Evolutionary conservation across 1,284 basidiomycete species (phyloP).

Genomic region (Heterobasidion irregulare): DNA sequence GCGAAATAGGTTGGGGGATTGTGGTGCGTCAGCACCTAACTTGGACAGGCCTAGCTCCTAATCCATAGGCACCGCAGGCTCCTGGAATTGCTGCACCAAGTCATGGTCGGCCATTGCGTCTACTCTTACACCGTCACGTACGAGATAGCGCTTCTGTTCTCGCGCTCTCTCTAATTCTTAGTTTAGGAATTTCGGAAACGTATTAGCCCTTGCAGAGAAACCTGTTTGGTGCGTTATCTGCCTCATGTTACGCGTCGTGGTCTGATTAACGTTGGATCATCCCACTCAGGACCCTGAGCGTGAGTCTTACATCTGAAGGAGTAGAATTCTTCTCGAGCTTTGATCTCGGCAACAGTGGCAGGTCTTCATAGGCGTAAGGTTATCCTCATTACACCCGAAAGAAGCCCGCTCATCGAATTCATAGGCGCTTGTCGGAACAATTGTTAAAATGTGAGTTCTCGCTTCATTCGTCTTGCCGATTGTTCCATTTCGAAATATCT

Average conservation of each 20-base stretch:
- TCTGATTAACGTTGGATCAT: no score
- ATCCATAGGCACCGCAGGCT: conserved; percentile 24
- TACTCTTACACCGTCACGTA: conserved; percentile 50
- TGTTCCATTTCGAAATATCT: neutral
- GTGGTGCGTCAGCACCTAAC: conserved; percentile 26
- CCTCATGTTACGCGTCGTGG: neutral
- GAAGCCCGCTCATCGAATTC: neutral
- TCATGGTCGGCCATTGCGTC: conserved; percentile 44
- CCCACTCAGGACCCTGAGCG: conserved; percentile 6
- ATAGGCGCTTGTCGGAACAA: conserved; percentile 47
- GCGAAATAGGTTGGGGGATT: conserved; percentile 27
- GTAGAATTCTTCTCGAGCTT: neutral
- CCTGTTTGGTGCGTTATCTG: conserved; percentile 36
- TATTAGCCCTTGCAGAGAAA: conserved; percentile 28
- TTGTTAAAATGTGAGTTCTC: conserved; percentile 52
- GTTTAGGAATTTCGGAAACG: conserved; percentile 38
- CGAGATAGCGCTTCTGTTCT: conserved; percentile 11
- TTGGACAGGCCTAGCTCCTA: conserved; percentile 2
- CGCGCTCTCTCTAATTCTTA: neutral
- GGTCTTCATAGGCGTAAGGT: conserved; percentile 46
- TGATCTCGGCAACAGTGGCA: conserved; percentile 33
- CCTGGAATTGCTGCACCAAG: conserved; percentile 43
- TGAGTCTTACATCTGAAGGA: neutral
- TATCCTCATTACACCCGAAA: neutral
- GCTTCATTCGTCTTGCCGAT: neutral